Conservation (phyloP, 1,284 basidiomycete genomes). For the Puccinia novopanici region DNA sequence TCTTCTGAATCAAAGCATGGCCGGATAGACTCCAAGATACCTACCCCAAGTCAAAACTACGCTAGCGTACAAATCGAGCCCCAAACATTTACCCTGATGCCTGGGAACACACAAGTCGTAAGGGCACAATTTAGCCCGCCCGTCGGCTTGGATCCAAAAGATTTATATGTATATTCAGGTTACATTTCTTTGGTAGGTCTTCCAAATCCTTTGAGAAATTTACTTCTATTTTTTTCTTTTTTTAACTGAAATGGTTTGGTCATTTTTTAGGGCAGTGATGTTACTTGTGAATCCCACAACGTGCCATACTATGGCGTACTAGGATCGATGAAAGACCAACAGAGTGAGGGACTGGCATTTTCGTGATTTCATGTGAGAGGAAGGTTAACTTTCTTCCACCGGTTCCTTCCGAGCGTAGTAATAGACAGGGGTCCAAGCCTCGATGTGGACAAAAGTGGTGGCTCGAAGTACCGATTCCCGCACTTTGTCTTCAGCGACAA, state of each 20-base stretch:
- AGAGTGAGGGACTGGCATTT: conserved; percentile 8
- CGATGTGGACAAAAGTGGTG: neutral
- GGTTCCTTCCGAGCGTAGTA: neutral
- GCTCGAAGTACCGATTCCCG: conserved; percentile 14
- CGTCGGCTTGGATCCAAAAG: conserved; percentile 3
- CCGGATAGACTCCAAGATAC: conserved; percentile 10
- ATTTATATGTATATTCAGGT: conserved; percentile 49
- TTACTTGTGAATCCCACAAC: conserved; percentile 39
- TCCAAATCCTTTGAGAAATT: neutral
- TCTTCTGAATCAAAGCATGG: conserved; percentile 22
- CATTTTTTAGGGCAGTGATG: conserved; percentile 24
- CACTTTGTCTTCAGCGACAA: conserved; percentile 39
- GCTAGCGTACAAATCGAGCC: conserved; percentile 22
- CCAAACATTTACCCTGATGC: conserved; percentile 21
- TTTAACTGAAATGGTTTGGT: neutral
- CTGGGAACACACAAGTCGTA: conserved; percentile 20
- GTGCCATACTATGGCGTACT: conserved; percentile 45
- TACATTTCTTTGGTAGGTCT: conserved; percentile 39
- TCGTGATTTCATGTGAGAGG: too few species aligned
- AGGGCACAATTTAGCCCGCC: conserved; percentile 25
- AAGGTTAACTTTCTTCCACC: neutral
- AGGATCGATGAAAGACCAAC: conserved; percentile 43
- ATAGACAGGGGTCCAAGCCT: conserved; percentile 1
- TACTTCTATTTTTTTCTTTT: neutral
- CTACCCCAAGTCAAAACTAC: neutral